Evolutionary conservation across 2,329 filamentous ascomycete species (phyloP).

Genomic region (Torrubiella hemipterigena): DNA sequence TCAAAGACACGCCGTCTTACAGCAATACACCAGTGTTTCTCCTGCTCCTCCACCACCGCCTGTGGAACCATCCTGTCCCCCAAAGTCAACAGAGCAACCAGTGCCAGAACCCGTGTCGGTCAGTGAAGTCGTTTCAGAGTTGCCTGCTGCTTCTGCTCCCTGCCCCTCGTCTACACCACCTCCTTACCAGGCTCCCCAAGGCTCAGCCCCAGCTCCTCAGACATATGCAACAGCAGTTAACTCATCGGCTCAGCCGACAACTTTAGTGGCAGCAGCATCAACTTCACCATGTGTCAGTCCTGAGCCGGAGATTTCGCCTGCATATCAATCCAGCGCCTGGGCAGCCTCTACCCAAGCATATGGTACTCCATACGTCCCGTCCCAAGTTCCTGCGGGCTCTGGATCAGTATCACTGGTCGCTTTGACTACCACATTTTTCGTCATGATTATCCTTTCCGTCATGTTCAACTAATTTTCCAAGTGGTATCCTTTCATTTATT

Average conservation of each 20-base stretch:
- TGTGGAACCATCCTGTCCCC: conserved; percentile 1
- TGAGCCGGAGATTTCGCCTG: conserved; percentile 5
- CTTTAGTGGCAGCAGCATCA: conserved; percentile 4
- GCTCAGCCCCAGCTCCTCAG: conserved; percentile 7
- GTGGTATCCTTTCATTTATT: conserved; percentile 3
- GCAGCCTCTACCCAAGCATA: conserved; percentile 9
- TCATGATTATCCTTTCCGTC: no score
- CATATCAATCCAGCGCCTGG: conserved; percentile 13
- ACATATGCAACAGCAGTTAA: conserved; percentile 7
- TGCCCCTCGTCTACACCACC: not conserved
- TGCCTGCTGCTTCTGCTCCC: conserved; percentile 1
- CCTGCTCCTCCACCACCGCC: conserved; percentile 3
- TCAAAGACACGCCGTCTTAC: conserved; percentile 5
- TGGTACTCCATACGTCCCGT: conserved; percentile 13
- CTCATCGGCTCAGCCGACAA: no score
- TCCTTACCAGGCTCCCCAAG: conserved; percentile 5
- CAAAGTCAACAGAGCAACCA: no score
- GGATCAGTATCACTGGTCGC: no score
- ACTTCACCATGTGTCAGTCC: conserved; percentile 1
- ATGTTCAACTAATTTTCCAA: no score
- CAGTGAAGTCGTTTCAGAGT: no score
- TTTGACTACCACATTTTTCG: no score
- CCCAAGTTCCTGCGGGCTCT: conserved; percentile 15
- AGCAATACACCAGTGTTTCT: conserved; percentile 5
- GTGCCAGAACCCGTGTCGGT: no score